Evolutionary conservation across 1,284 basidiomycete genomes (phyloP), one percentile per base, ranked within the genome.

Genomic region (Prillingera fragicola): DNA sequence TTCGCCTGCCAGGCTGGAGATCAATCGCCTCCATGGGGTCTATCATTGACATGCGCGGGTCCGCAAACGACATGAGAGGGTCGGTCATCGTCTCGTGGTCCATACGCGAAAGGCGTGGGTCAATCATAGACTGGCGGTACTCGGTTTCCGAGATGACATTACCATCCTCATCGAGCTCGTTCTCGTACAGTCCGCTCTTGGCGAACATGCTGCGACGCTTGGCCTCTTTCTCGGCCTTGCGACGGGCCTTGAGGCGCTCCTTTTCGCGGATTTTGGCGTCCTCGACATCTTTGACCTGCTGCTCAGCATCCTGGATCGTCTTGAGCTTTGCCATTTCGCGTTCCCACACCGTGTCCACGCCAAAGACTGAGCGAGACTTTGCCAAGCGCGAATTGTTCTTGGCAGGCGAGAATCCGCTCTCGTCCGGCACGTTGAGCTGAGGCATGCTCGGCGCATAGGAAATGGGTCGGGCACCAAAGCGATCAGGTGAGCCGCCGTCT

Each of bases 291-390:
- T 45, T 48, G 24, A 38, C 51, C n/a, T 45, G 45, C 35, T 51
- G 36, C 33, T 58, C 46, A 8, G 49, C 41, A 28, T 64, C 63
- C 43, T 65, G 52, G 4, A 64, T 59, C 1, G 48, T 34, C 28
- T 57, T 58, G 24, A 70, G 48, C 48, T 67, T 70, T 21, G 50
- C 54, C 60, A 70, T 57, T 42, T 71, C 70, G 22, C 54, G 56
- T 39, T 71, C 63, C 70, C 69, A 72, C 9, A 71, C 29, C 32
- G 58, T 56, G 51, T 70, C 69, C 8, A 65, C 63, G 8, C 70
- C 67, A 43, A 69, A 71, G 1, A 71, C 65, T 6, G 63, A 69
- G 29, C 50, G 53, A 1, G 60, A 59, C 38, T 65, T 66, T 15
- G 50, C 41, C 35, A 65, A 50, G 7, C 62, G 44, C 35, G 14